phyloP scores from a whole-genome alignment of 805 yeast genomes.

The Ogataea ganodermae region DNA sequence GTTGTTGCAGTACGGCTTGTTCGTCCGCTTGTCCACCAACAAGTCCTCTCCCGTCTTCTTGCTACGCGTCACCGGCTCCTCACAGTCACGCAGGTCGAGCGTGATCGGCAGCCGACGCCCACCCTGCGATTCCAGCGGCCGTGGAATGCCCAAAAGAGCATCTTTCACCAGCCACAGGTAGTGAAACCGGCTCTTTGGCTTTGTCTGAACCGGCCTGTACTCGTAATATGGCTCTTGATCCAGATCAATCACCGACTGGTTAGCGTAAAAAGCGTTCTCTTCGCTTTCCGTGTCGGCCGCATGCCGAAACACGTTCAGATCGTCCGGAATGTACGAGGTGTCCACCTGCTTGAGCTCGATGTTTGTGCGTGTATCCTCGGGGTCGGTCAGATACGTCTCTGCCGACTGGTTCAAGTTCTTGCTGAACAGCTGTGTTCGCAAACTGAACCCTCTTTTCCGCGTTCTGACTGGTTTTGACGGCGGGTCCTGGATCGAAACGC shows the following conservation, averaged over 20 bases:
- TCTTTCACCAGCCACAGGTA: slow-evolving; percentile 20
- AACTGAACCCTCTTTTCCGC: slow-evolving; percentile 64
- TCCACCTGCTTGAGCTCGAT: slow-evolving; percentile 38
- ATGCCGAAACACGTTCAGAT: slow-evolving; percentile 22
- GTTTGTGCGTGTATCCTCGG: slow-evolving; percentile 5
- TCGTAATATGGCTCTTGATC: slow-evolving; percentile 21
- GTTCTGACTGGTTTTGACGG: slow-evolving; percentile 35
- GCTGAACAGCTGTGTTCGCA: slow-evolving; percentile 65
- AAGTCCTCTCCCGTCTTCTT: slow-evolving; percentile 31
- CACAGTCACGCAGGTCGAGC: slow-evolving; percentile 40
- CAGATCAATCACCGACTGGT: slow-evolving; percentile 31
- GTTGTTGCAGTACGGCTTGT: slow-evolving; percentile 63
- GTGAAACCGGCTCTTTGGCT: slow-evolving; percentile 8
- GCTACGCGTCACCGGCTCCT: slow-evolving; percentile 33
- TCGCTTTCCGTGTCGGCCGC: slow-evolving; percentile 7
- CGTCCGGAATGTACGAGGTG: slow-evolving; percentile 31
- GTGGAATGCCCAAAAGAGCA: slow-evolving; percentile 46
- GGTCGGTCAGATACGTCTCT: slow-evolving; percentile 14
- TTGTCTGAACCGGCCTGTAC: slow-evolving; percentile 7
- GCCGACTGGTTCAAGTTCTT: slow-evolving; percentile 36
- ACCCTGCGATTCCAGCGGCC: slow-evolving; percentile 54
- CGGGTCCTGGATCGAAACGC: slow-evolving; percentile 10
- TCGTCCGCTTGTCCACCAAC: slow-evolving; percentile 70
- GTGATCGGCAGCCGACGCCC: slow-evolving; percentile 80
- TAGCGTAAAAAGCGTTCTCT: slow-evolving; percentile 11